Evolutionary conservation across 2,329 filamentous ascomycete genomes (phyloP).

Genomic region (Trichothecium sympodiale): DNA sequence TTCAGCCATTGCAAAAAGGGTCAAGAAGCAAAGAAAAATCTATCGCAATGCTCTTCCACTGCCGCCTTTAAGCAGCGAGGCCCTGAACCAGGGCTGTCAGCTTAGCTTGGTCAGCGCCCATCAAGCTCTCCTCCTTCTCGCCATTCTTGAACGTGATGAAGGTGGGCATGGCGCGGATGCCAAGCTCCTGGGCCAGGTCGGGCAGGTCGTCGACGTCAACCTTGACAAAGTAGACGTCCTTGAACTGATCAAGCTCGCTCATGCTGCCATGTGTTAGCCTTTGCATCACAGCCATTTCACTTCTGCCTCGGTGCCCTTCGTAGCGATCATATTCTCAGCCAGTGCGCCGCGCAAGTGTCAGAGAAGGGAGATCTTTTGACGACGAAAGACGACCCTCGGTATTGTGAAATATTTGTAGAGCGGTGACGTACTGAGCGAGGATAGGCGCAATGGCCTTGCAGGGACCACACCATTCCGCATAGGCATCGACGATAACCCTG

Average conservation of each 20-base stretch:
- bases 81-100: slow-evolving; percentile 37
- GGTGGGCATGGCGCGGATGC: slow-evolving; percentile 85
- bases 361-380: too few relatives aligned
- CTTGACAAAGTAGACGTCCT: slow-evolving; percentile 68
- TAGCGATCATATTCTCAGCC: too few relatives aligned
- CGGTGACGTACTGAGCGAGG: slow-evolving; percentile 30
- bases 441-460: slow-evolving; percentile 84
- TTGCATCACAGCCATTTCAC: too few relatives aligned
- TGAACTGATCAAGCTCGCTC: slow-evolving; percentile 17
- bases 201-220: slow-evolving; percentile 79
- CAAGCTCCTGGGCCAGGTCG: slow-evolving; percentile 65
- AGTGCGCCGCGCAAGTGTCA: too few relatives aligned
- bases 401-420: too few relatives aligned
- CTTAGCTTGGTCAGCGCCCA: slow-evolving; percentile 70
- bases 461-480: slow-evolving; percentile 85
- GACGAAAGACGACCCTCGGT: too few relatives aligned
- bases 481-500: slow-evolving; percentile 72
- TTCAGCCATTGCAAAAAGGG: too few relatives aligned
- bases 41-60: too few relatives aligned
- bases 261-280: background rate
- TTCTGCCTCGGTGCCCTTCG: too few relatives aligned
- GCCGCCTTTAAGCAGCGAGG: slow-evolving; percentile 6
- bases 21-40: too few relatives aligned
- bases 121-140: slow-evolving; percentile 58
- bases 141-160: slow-evolving; percentile 79